phyloP scores from a whole-genome alignment of 2,329 filamentous ascomycete genomes.

The Ophiocordyceps camponoti-rufipedis region DNA sequence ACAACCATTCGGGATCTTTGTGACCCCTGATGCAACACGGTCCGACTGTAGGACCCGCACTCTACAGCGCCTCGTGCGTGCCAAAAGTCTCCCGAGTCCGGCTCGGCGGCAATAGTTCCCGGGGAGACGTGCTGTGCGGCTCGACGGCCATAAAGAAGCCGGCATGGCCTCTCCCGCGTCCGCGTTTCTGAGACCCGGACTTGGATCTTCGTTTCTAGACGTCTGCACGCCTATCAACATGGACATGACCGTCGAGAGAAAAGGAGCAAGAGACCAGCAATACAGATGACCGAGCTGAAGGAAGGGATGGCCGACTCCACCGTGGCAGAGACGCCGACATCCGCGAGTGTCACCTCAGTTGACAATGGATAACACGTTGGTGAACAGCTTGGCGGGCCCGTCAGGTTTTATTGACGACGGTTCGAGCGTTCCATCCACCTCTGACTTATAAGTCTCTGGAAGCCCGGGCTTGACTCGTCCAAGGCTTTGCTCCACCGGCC shows the following conservation, averaged over 20 bases:
- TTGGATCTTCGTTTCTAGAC: too few species aligned
- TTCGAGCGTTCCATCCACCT: background rate
- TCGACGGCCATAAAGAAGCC: background rate
- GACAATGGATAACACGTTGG: background rate
- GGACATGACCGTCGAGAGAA: background rate
- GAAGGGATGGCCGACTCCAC: background rate
- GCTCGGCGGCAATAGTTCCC: background rate
- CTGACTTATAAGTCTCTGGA: background rate
- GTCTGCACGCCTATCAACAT: background rate
- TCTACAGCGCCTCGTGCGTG: too few species aligned
- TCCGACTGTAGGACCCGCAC: background rate
- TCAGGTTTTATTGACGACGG: background rate
- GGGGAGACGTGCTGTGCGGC: background rate
- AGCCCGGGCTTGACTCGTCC: background rate
- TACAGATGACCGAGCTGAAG: background rate
- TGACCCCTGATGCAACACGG: too few species aligned
- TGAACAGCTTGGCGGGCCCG: background rate
- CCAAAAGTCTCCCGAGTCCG: background rate
- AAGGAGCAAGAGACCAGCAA: background rate
- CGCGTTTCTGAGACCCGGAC: too few species aligned
- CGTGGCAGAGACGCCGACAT: background rate
- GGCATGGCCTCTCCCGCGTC: background rate
- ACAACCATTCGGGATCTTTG: too few species aligned
- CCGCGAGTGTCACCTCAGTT: background rate
- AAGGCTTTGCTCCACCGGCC: background rate